phyloP scores from a whole-genome alignment of 2,329 filamentous ascomycete genomes.

The Sporothrix pallida region DNA sequence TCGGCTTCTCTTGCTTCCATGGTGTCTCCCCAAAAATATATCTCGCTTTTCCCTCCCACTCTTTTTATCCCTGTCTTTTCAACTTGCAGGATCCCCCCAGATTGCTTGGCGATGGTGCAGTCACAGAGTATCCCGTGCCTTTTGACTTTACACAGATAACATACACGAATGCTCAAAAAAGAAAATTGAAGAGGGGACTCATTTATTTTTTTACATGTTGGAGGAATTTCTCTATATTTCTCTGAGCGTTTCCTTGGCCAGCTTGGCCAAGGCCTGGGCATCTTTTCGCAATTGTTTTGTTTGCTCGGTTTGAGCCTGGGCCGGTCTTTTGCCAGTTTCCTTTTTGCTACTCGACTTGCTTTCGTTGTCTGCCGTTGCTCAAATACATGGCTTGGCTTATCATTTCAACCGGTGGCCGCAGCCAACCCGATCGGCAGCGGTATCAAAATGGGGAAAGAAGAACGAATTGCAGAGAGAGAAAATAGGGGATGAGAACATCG shows the following conservation, averaged over 20 bases:
- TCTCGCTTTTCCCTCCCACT: neutral
- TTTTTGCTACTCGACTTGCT: neutral
- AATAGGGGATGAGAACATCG: neutral
- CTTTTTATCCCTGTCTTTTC: neutral
- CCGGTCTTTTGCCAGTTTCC: neutral
- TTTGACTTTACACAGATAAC: neutral
- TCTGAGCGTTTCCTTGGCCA: too few relatives aligned
- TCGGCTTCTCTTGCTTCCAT: slow-evolving; percentile 22
- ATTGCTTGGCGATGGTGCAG: slow-evolving; percentile 26
- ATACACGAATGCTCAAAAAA: neutral
- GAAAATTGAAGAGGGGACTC: neutral
- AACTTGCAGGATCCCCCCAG: slow-evolving; percentile 21
- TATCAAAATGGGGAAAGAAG: neutral
- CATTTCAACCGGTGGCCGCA: slow-evolving; percentile 22
- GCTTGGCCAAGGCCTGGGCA: neutral
- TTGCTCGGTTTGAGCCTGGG: slow-evolving; percentile 5
- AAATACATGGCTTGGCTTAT: neutral
- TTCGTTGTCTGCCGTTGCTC: neutral
- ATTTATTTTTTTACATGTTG: neutral
- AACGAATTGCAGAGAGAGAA: neutral
- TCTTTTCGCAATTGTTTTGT: neutral
- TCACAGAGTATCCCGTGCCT: neutral
- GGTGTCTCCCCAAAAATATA: neutral
- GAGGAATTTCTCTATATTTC: neutral
- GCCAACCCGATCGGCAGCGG: slow-evolving; percentile 22